Evolutionary conservation across 2,329 filamentous ascomycete species (phyloP), one percentile per base, ranked within the genome.

Genomic region (Aureobasidium sp.): DNA sequence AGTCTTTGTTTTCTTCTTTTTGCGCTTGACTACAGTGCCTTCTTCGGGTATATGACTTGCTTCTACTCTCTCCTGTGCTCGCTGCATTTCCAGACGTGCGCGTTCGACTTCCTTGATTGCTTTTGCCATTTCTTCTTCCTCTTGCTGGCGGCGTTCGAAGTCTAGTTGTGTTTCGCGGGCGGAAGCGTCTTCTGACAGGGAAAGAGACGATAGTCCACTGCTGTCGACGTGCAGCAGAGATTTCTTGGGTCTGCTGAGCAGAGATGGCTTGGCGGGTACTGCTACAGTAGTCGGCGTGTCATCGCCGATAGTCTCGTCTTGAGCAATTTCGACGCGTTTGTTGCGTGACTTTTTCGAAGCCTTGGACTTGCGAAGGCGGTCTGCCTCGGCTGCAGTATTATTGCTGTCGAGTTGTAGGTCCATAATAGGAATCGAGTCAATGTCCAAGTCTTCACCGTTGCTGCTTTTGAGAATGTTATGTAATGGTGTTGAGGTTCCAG

Each of bases 341-440:
- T 72, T 71, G 0, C 72, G 66, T 29, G 66, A 36, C 31, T 63
- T 59, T 31, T 61, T 59, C 39, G 36, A 51, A 25, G 44, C 37
- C 12, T 65, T 64, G 2, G 59, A 42, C n/a, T 44, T 53, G 25
- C 52, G 58, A 2, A 60, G 57, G 8, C 57, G 57, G 9, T 63
- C 49, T 34, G 55, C 44, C 12, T 65, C 64, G 14, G 63, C 45
- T 14, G 57, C 61, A 5, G 42, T 52, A 14, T 67, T 66, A 20
- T 67, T 59, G 29, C 66, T 68, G 41, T 87, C 86, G 8, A 97
- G 82, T 65, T 95, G 87, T 51, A 99, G 81, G 71, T 96, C 87
- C 86, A 99, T 94, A 69, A 99, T 93, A 2, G 94, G 94, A 68
- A 99, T 99, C 1, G 90, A 85, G 74, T 99, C 94, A 47, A 99